Evolutionary conservation across 345 rosid species (phyloP).

Genomic region (Combretum micranthum): DNA sequence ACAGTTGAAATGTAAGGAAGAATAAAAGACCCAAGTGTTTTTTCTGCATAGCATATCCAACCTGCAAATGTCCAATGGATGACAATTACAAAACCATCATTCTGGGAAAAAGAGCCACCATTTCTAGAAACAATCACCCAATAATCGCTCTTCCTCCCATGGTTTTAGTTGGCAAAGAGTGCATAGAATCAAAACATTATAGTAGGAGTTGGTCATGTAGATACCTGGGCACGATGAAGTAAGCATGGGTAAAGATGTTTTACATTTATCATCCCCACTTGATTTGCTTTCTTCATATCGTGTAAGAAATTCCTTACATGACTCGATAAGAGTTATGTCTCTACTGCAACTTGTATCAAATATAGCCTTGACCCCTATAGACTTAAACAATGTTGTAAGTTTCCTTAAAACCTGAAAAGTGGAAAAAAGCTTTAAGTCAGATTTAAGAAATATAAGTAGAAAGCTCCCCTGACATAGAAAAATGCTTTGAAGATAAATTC

Average conservation of each 20-base stretch:
- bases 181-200: too few species aligned
- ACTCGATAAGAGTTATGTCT: slow-evolving; percentile 72
- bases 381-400: slow-evolving; percentile 73
- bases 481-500: too few species aligned
- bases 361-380: slow-evolving; percentile 79
- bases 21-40: slow-evolving; percentile 76
- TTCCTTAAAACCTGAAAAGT: slow-evolving; percentile 59
- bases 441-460: not conserved
- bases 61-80: slow-evolving; percentile 38
- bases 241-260: slow-evolving; percentile 61
- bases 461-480: too few species aligned
- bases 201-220: not conserved
- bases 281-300: slow-evolving; percentile 52
- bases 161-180: too few species aligned
- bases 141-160: not conserved
- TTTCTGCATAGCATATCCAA: slow-evolving; percentile 99
- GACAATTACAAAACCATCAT: not conserved
- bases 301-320: slow-evolving; percentile 76
- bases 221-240: slow-evolving; percentile 95
- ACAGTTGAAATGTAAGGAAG: slow-evolving; percentile 82
- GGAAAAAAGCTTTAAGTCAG: slow-evolving; percentile 3
- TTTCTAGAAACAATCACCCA: not conserved
- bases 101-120: not conserved
- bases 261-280: slow-evolving; percentile 25
- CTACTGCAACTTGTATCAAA: slow-evolving; percentile 80